Base-by-base conservation (phyloP, 345 rosid genomes). In the Xanthoceras sorbifolium region DNA sequence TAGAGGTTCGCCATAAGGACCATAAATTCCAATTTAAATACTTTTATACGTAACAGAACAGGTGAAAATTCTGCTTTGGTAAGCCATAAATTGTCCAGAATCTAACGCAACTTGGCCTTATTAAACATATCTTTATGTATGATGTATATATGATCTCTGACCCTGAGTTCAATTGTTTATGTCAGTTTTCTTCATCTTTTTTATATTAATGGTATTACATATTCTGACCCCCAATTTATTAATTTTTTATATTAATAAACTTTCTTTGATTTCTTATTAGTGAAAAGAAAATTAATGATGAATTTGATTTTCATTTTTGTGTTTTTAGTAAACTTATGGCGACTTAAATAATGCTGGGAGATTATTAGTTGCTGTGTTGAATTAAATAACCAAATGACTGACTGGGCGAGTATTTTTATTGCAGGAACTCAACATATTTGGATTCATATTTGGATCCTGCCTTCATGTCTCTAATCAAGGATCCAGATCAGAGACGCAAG, bases 361-460 rank as follows among this genome's bases (percentile, higher is more conserved):
- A 50, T 23, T 46, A 29, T 31, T 48, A 32, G 50, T 12, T 25
- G 9, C 63, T 28, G 8, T 64, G 26, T 73, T 59, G 40, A 60
- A 55, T 55, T 71, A 44, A 52, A 57, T 64, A 26, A 34, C 42
- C 38, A 28, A 23, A 26, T 63, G 57, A 66, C 62, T 60, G 66
- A 75, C 54, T 75, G 64, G 71, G 38, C 59, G 25, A 28, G n/a
- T 75, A 22, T 66, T 77, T 36, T 82, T 57, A 66, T 91, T 77
- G 25, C 87, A 95, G 99, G 94, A 92, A 80, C 81, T 92, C 98
- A 18, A 71, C 91, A 48, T 86, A 89, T 81, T 82, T 92, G 88
- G 99, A 88, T 84, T 88, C 97, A 7, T 94, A 86, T 77, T 79
- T 96, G 88, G 99, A 96, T 90, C 99, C 99, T 42, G 93, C 98